Evolutionary conservation across 164 flowering plant genomes (phyloP).

Genomic region (Sextonia rubra): DNA sequence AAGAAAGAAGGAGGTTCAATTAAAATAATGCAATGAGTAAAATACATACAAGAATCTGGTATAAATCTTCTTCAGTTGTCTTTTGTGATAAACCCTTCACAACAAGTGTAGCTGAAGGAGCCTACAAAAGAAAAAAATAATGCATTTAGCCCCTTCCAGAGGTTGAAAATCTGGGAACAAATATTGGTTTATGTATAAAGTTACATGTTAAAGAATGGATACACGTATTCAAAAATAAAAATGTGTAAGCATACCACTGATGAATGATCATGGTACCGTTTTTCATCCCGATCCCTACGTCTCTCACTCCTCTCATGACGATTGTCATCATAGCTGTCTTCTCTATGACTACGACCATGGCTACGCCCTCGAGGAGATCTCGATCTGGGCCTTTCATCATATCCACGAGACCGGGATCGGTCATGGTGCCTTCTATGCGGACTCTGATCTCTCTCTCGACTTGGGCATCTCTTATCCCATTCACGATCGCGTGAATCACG

Average conservation of each 20-base stretch:
- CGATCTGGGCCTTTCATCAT: conserved; percentile 70
- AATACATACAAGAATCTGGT: conserved; percentile 72
- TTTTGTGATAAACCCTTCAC: conserved; percentile 96
- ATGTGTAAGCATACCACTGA: conserved; percentile 51
- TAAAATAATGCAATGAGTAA: background rate
- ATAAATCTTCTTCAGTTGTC: conserved; percentile 91
- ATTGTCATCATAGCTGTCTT: conserved; percentile 79
- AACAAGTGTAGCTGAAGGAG: conserved; percentile 93
- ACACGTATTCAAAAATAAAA: background rate
- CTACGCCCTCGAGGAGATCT: conserved; percentile 87
- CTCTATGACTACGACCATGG: conserved; percentile 72
- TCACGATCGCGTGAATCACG: conserved; percentile 72
- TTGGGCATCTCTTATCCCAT: conserved; percentile 56
- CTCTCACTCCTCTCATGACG: conserved; percentile 68
- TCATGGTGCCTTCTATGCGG: conserved; percentile 61
- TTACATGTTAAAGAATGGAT: too few relatives aligned
- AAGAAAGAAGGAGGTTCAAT: background rate
- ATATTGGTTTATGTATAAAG: too few relatives aligned
- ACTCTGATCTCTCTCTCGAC: conserved; percentile 74
- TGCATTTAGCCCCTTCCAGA: background rate
- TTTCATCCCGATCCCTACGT: conserved; percentile 80
- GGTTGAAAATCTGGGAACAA: background rate
- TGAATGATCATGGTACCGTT: conserved; percentile 52
- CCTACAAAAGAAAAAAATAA: conserved; percentile 35
- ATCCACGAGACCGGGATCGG: conserved; percentile 67